These are phyloP conservation scores for Calonectria pauciramosa DNA, from an alignment of 2,329 filamentous ascomycete genomes.

Conservation along the genomic window DNA sequence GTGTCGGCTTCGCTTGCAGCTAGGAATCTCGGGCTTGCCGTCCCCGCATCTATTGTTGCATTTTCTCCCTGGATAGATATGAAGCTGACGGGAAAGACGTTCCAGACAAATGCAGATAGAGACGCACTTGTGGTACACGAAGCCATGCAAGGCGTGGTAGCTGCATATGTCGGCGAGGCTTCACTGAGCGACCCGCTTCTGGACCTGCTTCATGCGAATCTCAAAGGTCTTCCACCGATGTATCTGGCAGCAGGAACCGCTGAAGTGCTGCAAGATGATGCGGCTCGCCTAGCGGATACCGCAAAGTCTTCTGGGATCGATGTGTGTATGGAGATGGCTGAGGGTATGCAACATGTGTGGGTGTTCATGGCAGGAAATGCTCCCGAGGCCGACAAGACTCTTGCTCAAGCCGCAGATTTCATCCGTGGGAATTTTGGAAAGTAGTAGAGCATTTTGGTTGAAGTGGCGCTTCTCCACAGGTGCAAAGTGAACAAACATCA, in stretches of 20 bases:
- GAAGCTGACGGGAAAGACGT: not conserved
- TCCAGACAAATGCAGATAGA: not conserved
- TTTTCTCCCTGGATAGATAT: constrained; percentile 14
- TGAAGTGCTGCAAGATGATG: constrained; percentile 4
- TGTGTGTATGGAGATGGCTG: not conserved
- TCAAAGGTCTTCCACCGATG: constrained; percentile 4
- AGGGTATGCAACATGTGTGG: constrained; percentile 13
- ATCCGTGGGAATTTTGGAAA: not conserved
- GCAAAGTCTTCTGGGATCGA: not conserved
- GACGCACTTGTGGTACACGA: constrained; percentile 5
- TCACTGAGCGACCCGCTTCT: not conserved
- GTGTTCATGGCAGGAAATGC: constrained; percentile 4
- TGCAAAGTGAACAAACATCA: too few relatives aligned
- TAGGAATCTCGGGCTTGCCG: not conserved
- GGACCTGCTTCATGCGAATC: not conserved
- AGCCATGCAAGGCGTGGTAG: not conserved
- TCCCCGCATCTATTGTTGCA: not conserved
- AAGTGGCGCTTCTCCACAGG: not conserved
- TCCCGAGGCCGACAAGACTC: not conserved
- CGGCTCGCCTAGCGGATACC: not conserved
- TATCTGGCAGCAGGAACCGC: not conserved
- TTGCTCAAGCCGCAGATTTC: constrained; percentile 2
- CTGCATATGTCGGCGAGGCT: not conserved
- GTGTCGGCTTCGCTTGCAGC: constrained; percentile 4
- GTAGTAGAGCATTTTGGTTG: not conserved